phyloP scores from a whole-genome alignment of 768 basidiomycete genomes.

The Coprinopsis cinerea region DNA sequence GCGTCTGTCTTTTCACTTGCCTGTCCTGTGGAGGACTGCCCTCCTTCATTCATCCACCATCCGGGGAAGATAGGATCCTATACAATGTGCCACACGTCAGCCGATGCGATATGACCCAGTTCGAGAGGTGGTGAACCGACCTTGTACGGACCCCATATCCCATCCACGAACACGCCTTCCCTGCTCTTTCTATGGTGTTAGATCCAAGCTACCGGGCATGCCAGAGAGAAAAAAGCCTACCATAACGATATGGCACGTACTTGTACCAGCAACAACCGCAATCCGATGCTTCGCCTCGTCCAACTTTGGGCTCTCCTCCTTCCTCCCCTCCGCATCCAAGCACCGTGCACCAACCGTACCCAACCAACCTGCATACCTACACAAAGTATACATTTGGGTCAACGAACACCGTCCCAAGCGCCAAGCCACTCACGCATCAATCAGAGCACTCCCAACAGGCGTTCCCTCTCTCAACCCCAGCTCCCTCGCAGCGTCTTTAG shows the following conservation, averaged over 20 bases:
- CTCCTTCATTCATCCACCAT: constrained; percentile 99
- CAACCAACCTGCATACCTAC: constrained; percentile 88
- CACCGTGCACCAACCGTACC: constrained; percentile 88
- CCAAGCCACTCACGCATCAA: constrained; percentile 75
- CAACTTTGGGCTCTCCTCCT: constrained; percentile 49
- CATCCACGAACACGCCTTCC: constrained; percentile 79
- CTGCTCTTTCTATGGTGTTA: constrained; percentile 46
- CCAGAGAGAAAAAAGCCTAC: constrained; percentile 31
- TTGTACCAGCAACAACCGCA: constrained; percentile 93
- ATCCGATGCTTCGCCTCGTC: constrained; percentile 77
- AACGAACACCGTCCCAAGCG: no score
- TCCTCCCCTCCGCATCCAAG: constrained; percentile 39
- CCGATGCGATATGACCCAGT: not conserved
- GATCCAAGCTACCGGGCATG: not conserved
- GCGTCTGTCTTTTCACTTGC: constrained; percentile 27
- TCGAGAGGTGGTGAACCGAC: constrained; percentile 25
- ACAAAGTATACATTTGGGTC: not conserved
- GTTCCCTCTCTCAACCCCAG: constrained; percentile 83
- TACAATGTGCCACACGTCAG: not conserved
- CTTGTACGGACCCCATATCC: constrained; percentile 91
- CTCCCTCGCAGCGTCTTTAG: constrained; percentile 72
- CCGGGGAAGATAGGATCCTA: constrained; percentile 86
- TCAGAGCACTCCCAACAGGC: constrained; percentile 89
- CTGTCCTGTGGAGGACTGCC: constrained; percentile 98
- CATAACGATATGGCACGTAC: constrained; percentile 93